Base-by-base conservation (phyloP, 2,329 filamentous ascomycete genomes). In the Cladophialophora immunda region DNA sequence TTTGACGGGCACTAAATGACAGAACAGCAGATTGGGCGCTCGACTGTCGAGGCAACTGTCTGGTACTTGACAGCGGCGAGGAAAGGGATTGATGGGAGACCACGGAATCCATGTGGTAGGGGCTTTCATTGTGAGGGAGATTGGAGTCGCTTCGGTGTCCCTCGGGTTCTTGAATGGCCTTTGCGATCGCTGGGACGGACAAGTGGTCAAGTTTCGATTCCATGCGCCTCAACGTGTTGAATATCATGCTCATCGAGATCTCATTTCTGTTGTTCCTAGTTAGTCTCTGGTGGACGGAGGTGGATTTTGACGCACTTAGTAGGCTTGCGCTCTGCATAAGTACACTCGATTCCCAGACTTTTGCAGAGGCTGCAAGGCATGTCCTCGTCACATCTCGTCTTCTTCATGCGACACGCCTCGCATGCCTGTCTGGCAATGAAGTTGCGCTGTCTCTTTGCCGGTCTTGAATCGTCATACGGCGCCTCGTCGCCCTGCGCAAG, bases 331-430 rank as follows among this genome's bases (percentile, higher is more conserved):
- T 85, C 81, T 67, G 83, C 83, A 71, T 85, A 86, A 52, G 79
- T 79, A 73, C 84, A 86, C 19, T 84, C 81, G 34, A 84, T 67
- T 7, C 81, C 82, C 53, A 82, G 79, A 15, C 77, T 75, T 69
- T 81, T 82, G 75, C 84, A 86, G 57, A 85, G 78, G 32, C 83
- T 83, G 69, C 84, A 86, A 56, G 84, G 84, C 34, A 82, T 77
- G 65, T 84, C 84, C 73, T 86, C 84, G 68, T 86, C 84, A 73
- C 84, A 86, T 76, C 83, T 75, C 19, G 83, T 85, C 75, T 86
- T 86, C 71, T 84, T 84, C 57, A 82, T 75, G 29, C 84, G 79
- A 71, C 84, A 86, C 17, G 79, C 81, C 71, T 86, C 84, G 71
- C 84, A 86, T 2, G 84, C 84, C 83, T 70, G 68, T 19, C 68